These are phyloP conservation scores for Cymbomonas tetramitiformis DNA, from an alignment of 139 green algal species.

Conservation along the genomic window DNA sequence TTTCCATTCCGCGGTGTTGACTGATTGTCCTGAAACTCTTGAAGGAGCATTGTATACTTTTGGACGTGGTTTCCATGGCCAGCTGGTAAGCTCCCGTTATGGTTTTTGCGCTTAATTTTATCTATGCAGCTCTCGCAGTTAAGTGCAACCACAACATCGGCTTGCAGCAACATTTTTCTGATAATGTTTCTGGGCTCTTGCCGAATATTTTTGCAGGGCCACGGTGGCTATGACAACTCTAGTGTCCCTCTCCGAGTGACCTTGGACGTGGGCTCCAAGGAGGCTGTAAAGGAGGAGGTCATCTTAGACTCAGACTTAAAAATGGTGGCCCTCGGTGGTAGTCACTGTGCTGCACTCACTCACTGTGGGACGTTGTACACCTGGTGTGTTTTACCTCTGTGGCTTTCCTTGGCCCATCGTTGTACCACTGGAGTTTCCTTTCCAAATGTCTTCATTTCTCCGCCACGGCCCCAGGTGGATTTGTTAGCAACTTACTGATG, in stretches of 20 bases:
- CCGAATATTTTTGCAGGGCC: no score
- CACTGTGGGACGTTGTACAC: neutral
- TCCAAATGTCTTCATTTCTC: neutral
- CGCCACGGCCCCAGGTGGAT: no score
- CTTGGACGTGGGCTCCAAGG: conserved; percentile 28
- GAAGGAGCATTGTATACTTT: conserved; percentile 18
- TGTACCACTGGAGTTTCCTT: conserved; percentile 4
- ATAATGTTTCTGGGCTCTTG: no score
- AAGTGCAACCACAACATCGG: no score
- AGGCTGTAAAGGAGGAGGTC: neutral
- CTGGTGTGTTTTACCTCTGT: conserved; percentile 8
- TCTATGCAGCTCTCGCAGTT: neutral
- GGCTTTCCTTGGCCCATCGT: neutral
- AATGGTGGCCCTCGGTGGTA: no score
- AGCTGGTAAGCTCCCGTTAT: no score
- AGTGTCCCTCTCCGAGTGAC: conserved; percentile 28
- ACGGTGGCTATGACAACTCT: neutral
- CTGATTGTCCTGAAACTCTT: conserved; percentile 2
- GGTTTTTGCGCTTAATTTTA: conserved; percentile 21
- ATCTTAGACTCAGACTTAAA: neutral
- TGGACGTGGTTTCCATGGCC: conserved; percentile 59
- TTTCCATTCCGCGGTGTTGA: conserved; percentile 51
- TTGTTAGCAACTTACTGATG: no score
- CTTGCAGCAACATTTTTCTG: no score
- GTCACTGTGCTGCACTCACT: neutral